Conservation (phyloP, 1,139 yeast species). For the Wickerhamomyces sp. region DNA sequence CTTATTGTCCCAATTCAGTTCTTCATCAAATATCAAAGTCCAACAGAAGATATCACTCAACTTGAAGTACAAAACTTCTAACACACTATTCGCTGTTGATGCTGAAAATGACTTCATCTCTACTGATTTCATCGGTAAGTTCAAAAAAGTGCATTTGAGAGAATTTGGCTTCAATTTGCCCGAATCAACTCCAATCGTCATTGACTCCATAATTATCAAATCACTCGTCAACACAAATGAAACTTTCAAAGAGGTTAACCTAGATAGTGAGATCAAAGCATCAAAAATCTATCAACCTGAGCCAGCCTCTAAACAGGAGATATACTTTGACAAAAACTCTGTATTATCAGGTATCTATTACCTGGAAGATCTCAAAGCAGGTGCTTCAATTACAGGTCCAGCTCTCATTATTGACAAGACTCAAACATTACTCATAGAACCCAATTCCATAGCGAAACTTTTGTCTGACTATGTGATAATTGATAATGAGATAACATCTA, state of each 20-base stretch:
- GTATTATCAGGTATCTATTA: conserved; percentile 31
- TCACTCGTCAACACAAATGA: conserved; percentile 44
- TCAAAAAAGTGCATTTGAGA: conserved; percentile 46
- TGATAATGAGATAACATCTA: conserved; percentile 26
- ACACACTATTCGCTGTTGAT: conserved; percentile 68
- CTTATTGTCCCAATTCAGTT: conserved; percentile 41
- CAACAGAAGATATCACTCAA: conserved; percentile 59
- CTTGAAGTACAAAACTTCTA: conserved; percentile 81
- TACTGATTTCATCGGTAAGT: conserved; percentile 28
- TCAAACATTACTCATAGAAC: conserved; percentile 44
- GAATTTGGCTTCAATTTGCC: conserved; percentile 65
- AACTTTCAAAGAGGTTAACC: conserved; percentile 14
- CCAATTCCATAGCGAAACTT: conserved; percentile 36
- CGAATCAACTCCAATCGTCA: conserved; percentile 50
- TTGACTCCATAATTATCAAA: conserved; percentile 77
- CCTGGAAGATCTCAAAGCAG: conserved; percentile 31
- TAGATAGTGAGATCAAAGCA: conserved; percentile 13
- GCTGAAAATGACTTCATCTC: conserved; percentile 20
- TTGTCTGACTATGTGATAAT: conserved; percentile 33
- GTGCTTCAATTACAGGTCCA: conserved; percentile 38
- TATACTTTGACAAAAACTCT: conserved; percentile 33
- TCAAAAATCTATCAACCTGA: conserved; percentile 8
- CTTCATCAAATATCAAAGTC: conserved; percentile 25
- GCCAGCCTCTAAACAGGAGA: conserved; percentile 15
- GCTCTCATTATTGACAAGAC: conserved; percentile 44